Conservation (phyloP, 768 basidiomycete species). For the Pisolithus orientalis region DNA sequence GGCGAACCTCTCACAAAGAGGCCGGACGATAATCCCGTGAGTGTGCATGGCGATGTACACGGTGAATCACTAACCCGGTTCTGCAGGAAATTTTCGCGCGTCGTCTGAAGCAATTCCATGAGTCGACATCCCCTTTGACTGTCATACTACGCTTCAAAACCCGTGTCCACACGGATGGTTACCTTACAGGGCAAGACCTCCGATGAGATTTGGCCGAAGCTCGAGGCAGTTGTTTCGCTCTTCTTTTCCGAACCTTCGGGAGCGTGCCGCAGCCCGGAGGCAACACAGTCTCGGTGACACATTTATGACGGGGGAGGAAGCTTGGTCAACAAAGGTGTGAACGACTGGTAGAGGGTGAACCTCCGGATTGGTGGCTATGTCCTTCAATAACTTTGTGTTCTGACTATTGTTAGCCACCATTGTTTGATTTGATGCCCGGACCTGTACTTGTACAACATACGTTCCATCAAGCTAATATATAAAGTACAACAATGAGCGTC, state of each 20-base stretch:
- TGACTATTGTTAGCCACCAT: no score
- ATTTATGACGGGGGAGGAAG: conserved; percentile 29
- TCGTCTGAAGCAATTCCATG: conserved; percentile 71
- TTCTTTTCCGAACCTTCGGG: conserved; percentile 53
- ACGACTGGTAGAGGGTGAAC: conserved; percentile 14
- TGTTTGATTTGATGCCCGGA: background rate
- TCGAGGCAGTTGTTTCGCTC: conserved; percentile 60
- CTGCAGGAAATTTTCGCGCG: conserved; percentile 70
- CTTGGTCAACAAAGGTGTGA: conserved; percentile 5
- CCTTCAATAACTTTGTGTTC: background rate
- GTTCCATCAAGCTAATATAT: conserved; percentile 1
- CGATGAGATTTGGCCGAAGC: conserved; percentile 86
- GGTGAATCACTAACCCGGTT: background rate
- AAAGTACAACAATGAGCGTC: background rate
- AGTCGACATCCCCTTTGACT: conserved; percentile 78
- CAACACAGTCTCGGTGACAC: conserved; percentile 52
- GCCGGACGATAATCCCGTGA: conserved; percentile 84
- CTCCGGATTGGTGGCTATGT: background rate
- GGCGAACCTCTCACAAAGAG: conserved; percentile 85
- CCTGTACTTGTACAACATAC: conserved; percentile 3
- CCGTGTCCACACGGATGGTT: conserved; percentile 39
- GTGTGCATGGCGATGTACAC: conserved; percentile 20
- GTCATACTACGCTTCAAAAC: conserved; percentile 49
- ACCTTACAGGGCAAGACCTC: conserved; percentile 69
- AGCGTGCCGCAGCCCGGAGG: conserved; percentile 41